Base-by-base conservation (phyloP, 2,329 filamentous ascomycete species). In the Knoxdaviesia capensis region DNA sequence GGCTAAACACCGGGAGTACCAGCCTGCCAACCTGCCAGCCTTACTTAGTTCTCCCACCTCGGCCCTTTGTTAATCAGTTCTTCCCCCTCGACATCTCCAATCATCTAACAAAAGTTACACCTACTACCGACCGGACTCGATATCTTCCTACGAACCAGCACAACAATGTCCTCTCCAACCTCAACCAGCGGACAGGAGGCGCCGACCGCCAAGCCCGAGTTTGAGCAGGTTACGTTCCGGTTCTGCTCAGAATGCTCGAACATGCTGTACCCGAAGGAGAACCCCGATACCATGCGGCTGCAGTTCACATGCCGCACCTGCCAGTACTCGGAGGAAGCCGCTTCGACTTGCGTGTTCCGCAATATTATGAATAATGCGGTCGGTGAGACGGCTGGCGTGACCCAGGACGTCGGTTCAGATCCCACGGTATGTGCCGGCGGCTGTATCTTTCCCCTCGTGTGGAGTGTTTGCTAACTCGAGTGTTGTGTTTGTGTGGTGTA, bases 241-340 rank as follows among this genome's bases (percentile, higher is more conserved):
- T 98, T 98, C 71, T 98, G 90, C 68, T 86, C 85, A 52, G 90
- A 98, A 70, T 98, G 90, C 66, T 94, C 87, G 53, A 98, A 98
- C 69, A 82, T 98, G 73, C 70, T 98, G 43, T 96, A 96, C 56
- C 90, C 90, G 41, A 90, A 92, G 63, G 92, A 98, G 67, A 86
- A 98, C 61, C 77, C 80, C 48, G 69, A 78, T 47, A 77, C 76
- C 47, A 83, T 83, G 64, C 79, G 77, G 53, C 77, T 98, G 51
- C 80, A 94, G 66, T 98, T 92, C 63, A 86, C 84, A 48, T 98
- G 90, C 68, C 83, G 88, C 52, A 94, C 87, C 44, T 98, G 90
- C 65, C 79, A 86, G 56, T 94, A 85, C 63, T 83, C 80, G 53
- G 86, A 94, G 57, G 75, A 80, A 48, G 87, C 88, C 32, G 75